A percentile compares a stretch with the other conserved stretches of the same genome.
Evolutionary conservation across 192 early-diverging fungal genomes (phyloP).

Genomic region (Jimgerdemannia lactiflua): DNA sequence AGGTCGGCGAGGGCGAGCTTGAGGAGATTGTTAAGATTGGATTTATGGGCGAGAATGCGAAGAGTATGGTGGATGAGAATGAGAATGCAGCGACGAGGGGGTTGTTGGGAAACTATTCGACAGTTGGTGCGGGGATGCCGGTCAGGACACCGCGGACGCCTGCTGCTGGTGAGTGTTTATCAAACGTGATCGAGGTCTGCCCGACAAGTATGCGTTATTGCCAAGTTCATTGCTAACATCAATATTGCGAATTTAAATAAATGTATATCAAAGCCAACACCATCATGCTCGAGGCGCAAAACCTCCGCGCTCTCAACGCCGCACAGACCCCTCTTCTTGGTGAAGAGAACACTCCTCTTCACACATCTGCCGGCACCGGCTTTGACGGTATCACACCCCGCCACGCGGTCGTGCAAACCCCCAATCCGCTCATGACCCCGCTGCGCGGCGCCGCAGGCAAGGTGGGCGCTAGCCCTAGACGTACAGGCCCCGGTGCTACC

Average conservation of each 20-base stretch:
- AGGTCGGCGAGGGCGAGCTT: conserved; percentile 87
- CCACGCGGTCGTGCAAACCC: conserved; percentile 57
- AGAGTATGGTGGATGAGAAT: conserved; percentile 62
- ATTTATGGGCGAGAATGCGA: conserved; percentile 71
- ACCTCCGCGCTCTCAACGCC: conserved; percentile 69
- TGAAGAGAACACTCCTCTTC: conserved; percentile 50
- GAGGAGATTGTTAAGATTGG: conserved; percentile 93
- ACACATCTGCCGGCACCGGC: conserved; percentile 46
- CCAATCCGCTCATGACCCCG: conserved; percentile 71
- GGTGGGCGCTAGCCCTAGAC: conserved; percentile 11
- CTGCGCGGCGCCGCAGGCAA: conserved; percentile 12
- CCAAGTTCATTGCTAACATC: no score
- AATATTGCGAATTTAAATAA: no score
- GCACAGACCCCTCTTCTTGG: conserved; percentile 87
- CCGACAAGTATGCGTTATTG: no score
- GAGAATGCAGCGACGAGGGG: conserved; percentile 53
- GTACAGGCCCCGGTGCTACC: conserved; percentile 50
- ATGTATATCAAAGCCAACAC: conserved; percentile 65
- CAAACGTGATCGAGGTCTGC: no score
- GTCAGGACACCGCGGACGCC: conserved; percentile 61
- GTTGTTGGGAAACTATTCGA: conserved; percentile 73
- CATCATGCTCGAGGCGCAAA: conserved; percentile 78
- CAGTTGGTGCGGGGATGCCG: conserved; percentile 31
- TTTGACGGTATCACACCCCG: conserved; percentile 64
- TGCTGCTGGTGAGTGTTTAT: not conserved